Base-by-base conservation (phyloP, 169 alveolate species). In the Cryptosporidium muris region DNA sequence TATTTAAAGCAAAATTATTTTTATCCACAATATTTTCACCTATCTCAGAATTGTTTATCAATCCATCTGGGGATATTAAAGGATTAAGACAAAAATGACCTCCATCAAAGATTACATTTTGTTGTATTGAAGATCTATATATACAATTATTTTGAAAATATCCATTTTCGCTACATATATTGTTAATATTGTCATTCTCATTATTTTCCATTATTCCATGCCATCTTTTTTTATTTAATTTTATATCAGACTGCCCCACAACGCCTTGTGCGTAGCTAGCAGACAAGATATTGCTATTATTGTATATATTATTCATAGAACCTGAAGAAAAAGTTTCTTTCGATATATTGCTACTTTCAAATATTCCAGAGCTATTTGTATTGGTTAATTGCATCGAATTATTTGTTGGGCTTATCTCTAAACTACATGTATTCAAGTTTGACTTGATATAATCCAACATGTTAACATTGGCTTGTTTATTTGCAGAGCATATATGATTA, bases 361-460 rank as follows among this genome's bases (percentile, higher is more conserved):
- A 66, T n/a, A 56, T 14, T 16, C 74, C 42, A 60, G 25, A 34
- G 47, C 25, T 66, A 16, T 38, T 25, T 42, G 85, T 12, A 58
- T 74, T 58, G 25, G 60, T 45, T 36, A 16, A 14, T 14, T 68
- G n/a, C 12, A 8, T 74, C 11, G 51, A 36, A 45, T 74, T 68
- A 16, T 58, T 74, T 16, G 60, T 7, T 74, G 66, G 34, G 14
- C 1, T 25, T 25, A 25, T 25, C 25, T 25, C 25, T 25, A 25
- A 25, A 25, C 25, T 25, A 25, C 25, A 25, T 25, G 58, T 40
- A 34, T n/a, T 47, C 5, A 8, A 8, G n/a, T 40, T 64, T n/a
- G 85, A 14, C 49, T 74, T 66, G 34, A 74, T 74, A 12, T 68
- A 74, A 47, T 74, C 85, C 14, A 74, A 12, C n/a, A 74, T 62